Evolutionary conservation across 768 basidiomycete genomes (phyloP).

Genomic region (Serendipita sp.): DNA sequence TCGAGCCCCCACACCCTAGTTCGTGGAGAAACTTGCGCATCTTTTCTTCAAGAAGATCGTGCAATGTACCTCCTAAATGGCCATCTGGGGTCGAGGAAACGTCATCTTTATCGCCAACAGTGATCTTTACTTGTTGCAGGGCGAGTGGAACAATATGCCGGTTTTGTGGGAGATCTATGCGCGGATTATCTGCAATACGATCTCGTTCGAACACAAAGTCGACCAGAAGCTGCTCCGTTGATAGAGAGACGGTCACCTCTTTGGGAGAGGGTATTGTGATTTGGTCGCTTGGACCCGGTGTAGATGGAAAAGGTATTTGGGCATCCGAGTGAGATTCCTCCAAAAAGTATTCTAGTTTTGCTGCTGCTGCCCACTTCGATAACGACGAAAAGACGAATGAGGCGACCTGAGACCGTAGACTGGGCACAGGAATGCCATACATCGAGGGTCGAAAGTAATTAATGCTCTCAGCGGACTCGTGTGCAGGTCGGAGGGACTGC

Average conservation of each 20-base stretch:
- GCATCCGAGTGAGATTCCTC: not conserved
- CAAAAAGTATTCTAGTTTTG: not conserved
- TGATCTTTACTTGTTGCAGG: not conserved
- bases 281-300: not conserved
- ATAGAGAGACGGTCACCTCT: not conserved
- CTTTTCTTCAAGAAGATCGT: not conserved
- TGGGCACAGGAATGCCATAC: not conserved
- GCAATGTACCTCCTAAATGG: not conserved
- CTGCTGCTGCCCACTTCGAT: not conserved
- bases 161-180: not conserved
- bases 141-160: not conserved
- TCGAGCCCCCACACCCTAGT: not conserved
- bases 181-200: not conserved
- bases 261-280: not conserved
- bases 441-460: not conserved
- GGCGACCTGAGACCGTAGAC: not conserved
- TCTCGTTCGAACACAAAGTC: not conserved
- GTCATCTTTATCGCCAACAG: not conserved
- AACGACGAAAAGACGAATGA: not conserved
- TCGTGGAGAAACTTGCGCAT: not conserved
- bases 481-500: not conserved
- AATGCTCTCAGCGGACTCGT: not conserved
- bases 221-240: constrained; percentile 1
- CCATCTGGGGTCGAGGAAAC: not conserved
- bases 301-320: not conserved